A percentile compares a stretch with the other conserved stretches of the same genome.
Conservation (phyloP, 129 eudicot species). For the Erigeron canadensis region DNA sequence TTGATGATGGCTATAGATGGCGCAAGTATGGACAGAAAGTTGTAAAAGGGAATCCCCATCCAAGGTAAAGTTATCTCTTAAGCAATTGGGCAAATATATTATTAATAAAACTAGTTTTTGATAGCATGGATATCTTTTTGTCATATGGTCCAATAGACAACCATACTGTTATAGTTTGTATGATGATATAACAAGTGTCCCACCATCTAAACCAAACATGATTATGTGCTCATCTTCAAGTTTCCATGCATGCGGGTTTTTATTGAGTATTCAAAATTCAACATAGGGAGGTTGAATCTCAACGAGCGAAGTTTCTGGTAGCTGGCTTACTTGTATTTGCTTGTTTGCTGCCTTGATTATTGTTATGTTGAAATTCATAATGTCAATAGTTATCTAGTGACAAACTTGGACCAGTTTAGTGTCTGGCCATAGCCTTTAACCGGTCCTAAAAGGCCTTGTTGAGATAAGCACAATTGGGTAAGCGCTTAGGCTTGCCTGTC, state of each 20-base stretch:
- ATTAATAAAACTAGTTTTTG: neutral
- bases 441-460: too few species aligned
- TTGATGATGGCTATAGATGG: slow-evolving; percentile 96
- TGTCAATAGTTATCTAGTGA: neutral
- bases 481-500: neutral
- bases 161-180: neutral
- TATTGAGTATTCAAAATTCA: neutral
- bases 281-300: neutral
- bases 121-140: slow-evolving; percentile 6
- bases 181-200: neutral
- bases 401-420: neutral
- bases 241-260: neutral
- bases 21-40: slow-evolving; percentile 95
- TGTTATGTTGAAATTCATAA: neutral
- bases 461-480: neutral
- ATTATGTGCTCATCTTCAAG: neutral
- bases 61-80: slow-evolving; percentile 50
- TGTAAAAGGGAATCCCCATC: slow-evolving; percentile 95
- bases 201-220: neutral
- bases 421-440: too few species aligned
- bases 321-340: neutral
- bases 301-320: neutral
- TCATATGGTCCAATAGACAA: neutral
- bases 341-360: neutral
- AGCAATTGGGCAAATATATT: neutral